Percentiles rank a stretch among this genome's conserved stretches.
phyloP scores from a whole-genome alignment of 441 rosid species.

The Pelargonium australe region DNA sequence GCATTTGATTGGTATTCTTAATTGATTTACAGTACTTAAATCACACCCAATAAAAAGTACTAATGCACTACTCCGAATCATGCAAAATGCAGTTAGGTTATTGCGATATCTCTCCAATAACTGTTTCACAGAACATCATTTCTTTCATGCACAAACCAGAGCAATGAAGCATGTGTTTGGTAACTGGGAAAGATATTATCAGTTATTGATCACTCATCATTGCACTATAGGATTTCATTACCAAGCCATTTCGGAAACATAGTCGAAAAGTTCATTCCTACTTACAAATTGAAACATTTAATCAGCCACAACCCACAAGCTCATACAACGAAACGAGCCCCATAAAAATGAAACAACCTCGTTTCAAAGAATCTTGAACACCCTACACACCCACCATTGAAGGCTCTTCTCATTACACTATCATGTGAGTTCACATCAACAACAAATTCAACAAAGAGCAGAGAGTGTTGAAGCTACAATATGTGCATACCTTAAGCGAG shows the following conservation, averaged over 20 bases:
- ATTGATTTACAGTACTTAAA: too few relatives aligned
- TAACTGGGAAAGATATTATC: background rate
- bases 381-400: background rate
- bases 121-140: too few relatives aligned
- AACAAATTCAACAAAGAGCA: background rate
- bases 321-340: conserved; percentile 8
- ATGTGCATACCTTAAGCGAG: conserved; percentile 59
- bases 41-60: too few relatives aligned
- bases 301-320: conserved; percentile 23
- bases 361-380: background rate
- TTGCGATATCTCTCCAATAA: too few relatives aligned
- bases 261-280: background rate
- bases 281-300: conserved; percentile 18
- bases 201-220: background rate
- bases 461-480: background rate
- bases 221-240: background rate
- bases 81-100: too few relatives aligned
- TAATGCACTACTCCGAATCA: too few relatives aligned
- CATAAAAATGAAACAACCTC: background rate
- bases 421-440: background rate
- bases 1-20: too few relatives aligned
- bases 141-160: too few relatives aligned
- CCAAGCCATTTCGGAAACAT: background rate
- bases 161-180: too few relatives aligned
- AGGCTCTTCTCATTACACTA: background rate